Conservation (phyloP, 257 asterid species). For the Haberlea rhodopensis region DNA sequence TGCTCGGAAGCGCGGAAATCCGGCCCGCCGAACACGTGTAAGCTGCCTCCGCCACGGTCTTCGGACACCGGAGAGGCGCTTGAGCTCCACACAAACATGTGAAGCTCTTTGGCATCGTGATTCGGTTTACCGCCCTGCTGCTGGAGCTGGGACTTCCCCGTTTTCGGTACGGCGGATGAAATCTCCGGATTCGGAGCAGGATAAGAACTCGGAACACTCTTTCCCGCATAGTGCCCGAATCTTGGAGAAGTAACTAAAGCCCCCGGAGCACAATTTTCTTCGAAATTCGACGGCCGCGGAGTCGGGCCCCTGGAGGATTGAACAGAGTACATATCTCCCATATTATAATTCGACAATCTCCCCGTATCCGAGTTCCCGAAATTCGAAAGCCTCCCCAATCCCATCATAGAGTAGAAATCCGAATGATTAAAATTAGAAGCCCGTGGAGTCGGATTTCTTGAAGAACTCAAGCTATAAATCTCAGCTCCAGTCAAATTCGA, state of each 20-base stretch:
- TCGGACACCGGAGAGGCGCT: conserved; percentile 55
- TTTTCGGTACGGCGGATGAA: conserved; percentile 28
- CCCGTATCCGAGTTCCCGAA: conserved; percentile 40
- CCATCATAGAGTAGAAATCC: too few relatives aligned
- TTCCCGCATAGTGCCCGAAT: too few relatives aligned
- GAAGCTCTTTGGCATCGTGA: conserved; percentile 48
- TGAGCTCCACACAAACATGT: conserved; percentile 59
- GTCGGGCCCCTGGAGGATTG: conserved; percentile 54
- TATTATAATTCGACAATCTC: conserved; percentile 31
- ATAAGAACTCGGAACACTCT: conserved; percentile 43
- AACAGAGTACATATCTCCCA: conserved; percentile 47
- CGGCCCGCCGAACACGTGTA: conserved; percentile 42
- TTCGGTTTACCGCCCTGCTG: conserved; percentile 14
- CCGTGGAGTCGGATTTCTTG: too few relatives aligned
- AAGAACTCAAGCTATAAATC: too few relatives aligned
- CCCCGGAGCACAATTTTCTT: conserved; percentile 44
- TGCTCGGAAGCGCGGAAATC: conserved; percentile 38
- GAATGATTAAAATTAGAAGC: too few relatives aligned
- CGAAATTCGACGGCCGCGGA: conserved; percentile 50
- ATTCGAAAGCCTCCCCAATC: conserved; percentile 51
- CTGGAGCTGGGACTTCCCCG: conserved; percentile 15
- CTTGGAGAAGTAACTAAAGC: conserved; percentile 28
- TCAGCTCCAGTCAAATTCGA: too few relatives aligned
- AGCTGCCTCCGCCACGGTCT: conserved; percentile 28
- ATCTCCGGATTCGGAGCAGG: conserved; percentile 58